Evolutionary conservation across 306 rosid genomes (phyloP).

Genomic region (Cajanus cajan): DNA sequence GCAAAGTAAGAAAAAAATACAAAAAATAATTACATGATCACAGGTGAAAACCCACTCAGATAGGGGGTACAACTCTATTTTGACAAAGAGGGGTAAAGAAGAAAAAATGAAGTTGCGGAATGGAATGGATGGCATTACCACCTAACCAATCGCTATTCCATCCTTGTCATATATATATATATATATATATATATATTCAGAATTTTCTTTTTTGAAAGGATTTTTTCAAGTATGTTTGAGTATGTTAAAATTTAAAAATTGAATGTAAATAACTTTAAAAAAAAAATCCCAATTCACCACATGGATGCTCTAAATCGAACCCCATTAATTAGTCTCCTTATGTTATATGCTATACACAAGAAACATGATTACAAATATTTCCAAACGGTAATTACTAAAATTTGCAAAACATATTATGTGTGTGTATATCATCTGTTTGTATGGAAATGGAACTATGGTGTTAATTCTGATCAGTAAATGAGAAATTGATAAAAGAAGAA

Average conservation of each 20-base stretch:
- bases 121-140: slow-evolving; percentile 68
- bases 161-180: too few species aligned
- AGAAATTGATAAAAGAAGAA: slow-evolving; percentile 4
- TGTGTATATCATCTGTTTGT: neutral
- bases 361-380: neutral
- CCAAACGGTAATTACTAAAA: neutral
- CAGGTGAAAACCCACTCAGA: slow-evolving; percentile 22
- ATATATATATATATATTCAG: too few species aligned
- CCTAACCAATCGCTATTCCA: slow-evolving; percentile 66
- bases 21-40: slow-evolving; percentile 25
- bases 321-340: too few species aligned
- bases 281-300: too few species aligned
- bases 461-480: neutral
- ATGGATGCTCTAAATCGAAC: too few species aligned
- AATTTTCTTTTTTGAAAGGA: too few species aligned
- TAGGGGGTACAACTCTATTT: slow-evolving; percentile 35
- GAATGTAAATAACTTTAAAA: too few species aligned
- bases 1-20: neutral
- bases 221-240: too few species aligned
- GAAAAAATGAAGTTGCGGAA: neutral
- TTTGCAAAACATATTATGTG: neutral
- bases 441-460: neutral
- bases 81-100: neutral
- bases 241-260: too few species aligned
- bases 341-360: too few species aligned